Evolutionary conservation across 2,329 filamentous ascomycete species (phyloP), one percentile per base, ranked within the genome.

Genomic region (Colletotrichum sidae): DNA sequence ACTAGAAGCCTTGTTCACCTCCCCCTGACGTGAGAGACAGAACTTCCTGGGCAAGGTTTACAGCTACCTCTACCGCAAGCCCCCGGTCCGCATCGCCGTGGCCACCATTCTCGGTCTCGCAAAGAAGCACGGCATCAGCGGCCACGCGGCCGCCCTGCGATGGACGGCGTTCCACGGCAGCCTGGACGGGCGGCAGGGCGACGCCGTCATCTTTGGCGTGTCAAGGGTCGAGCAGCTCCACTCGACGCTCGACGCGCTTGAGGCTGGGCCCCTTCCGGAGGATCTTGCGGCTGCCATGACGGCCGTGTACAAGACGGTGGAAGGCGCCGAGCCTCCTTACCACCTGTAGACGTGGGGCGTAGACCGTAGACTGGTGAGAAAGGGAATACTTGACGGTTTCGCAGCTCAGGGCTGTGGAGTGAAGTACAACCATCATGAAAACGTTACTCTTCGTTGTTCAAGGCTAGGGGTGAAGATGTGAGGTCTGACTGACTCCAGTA

Each of bases 131-230:
- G 74, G 72, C 9, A 78, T 81, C 44, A 72, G 57, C 42, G 77
- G 75, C 2, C 79, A 81, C 58, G 78, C 76, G 1, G 79, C 78
- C 1, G 77, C 81, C 4, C 71, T 82, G 9, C 73, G 81, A 3
- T 83, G 81, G 81, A 74, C 74, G 2, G 70, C 71, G 8, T 72
- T 77, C 55, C 79, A 82, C 64, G 74, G 78, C 39, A 55, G 68
- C 25, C 69, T 83, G 2, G 61, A 72, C 12, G 67, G 54, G 1
- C 60, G 68, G 6, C 56, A 73, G 10, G 78, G 77, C 0, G 80
- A 82, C 45, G 74, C 70, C 1, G 55, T 81, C 12, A 74, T 81
- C 6, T 60, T 81, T 7, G 77, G 75, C 0, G 76, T 72, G 0
- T 77, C 74, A 2, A 81, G 70, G 10, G n/a, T 68, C 4, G 69